Base-by-base conservation (phyloP, 768 basidiomycete species). In the Xerocomellus amylosporus region DNA sequence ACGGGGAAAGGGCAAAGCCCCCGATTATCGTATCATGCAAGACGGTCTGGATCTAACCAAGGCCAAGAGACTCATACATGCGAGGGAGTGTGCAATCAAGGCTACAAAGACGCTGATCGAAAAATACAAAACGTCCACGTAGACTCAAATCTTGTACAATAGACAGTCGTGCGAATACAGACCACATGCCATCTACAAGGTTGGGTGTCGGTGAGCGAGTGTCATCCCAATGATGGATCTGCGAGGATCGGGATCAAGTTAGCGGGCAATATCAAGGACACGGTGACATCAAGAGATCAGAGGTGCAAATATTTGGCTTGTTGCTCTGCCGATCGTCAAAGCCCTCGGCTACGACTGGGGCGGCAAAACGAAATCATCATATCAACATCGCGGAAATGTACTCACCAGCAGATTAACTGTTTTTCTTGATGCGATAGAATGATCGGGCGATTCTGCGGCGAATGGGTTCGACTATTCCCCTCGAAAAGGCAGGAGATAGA, bases 401-500 rank as follows among this genome's bases (percentile, higher is more conserved):
- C 76, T 72, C 58, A 76, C 77, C 24, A 13, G 20, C 15, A 24
- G 12, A 20, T 52, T 37, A 22, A 26, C n/a, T 19, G 8, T 22
- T 28, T 45, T 34, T 39, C 45, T 47, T 54, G 19, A 14, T 41
- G 2, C n/a, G 51, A 24, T 49, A 26, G 44, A 74, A 72, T 4
- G 38, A 28, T 22, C 58, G 60, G 24, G 62, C 26, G 31, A 70
- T 51, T 20, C 39, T 51, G 26, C 43, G 73, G 43, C 82, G 75
- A 39, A 86, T 64, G 8, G 90, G 90, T 43, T 87, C 84, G 9
- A 91, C 63, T n/a, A 86, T 60, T 4, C 74, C 53, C 53, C 89
- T 75, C 5, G 89, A 87, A 67, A 93, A 89, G 28, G 78, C 75
- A 10, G 91, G 90, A 1, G 89, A 76, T 3, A 88, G 71, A 67